Conservation (phyloP, 2,329 filamentous ascomycete genomes). For the Sporothrix protearum region DNA sequence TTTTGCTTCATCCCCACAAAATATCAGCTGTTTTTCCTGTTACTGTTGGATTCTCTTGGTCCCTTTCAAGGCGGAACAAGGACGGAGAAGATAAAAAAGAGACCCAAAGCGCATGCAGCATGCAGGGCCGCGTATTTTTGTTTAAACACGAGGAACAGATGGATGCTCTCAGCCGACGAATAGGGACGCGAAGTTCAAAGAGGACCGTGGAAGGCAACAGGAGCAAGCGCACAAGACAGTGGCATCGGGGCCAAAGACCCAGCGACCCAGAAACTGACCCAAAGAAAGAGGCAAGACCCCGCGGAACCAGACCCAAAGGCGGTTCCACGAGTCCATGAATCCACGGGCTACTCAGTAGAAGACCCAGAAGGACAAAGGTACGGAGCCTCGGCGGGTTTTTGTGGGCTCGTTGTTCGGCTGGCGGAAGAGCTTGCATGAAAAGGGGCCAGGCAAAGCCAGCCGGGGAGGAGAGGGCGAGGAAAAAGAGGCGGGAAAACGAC, state of each 20-base stretch:
- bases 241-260: not conserved
- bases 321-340: not conserved
- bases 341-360: not conserved
- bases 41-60: not conserved
- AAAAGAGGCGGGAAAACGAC: not conserved
- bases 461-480: not conserved
- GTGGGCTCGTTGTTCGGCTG: not conserved
- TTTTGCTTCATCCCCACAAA: not conserved
- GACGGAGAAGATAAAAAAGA: not conserved
- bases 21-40: slow-evolving; percentile 1
- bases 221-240: not conserved
- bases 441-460: not conserved
- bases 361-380: slow-evolving; percentile 12
- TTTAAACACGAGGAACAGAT: not conserved
- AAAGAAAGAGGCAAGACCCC: not conserved
- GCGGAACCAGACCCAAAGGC: not conserved
- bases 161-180: not conserved
- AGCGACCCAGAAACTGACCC: not conserved
- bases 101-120: not conserved
- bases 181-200: not conserved
- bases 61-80: not conserved
- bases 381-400: not conserved
- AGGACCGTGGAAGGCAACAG: not conserved
- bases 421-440: slow-evolving; percentile 9
- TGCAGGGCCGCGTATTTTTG: slow-evolving; percentile 1